phyloP scores from a whole-genome alignment of 495 filamentous ascomycete species.

The Aspergillus olivimuriae region DNA sequence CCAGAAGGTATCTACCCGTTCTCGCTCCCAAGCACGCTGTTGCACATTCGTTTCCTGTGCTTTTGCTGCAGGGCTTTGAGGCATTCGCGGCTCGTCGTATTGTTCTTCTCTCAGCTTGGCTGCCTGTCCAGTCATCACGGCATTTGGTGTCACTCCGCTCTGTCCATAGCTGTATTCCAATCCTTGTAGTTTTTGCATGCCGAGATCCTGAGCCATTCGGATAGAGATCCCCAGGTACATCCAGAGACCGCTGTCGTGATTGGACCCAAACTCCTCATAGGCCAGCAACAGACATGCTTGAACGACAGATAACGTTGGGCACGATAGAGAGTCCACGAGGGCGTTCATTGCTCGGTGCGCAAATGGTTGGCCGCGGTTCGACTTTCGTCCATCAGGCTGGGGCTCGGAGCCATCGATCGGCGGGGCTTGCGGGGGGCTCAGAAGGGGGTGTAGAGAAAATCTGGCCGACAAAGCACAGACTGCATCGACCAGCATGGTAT shows the following conservation, averaged over 20 bases:
- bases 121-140: constrained; percentile 41
- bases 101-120: constrained; percentile 38
- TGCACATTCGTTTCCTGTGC: constrained; percentile 20
- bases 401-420: constrained; percentile 43
- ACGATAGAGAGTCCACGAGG: constrained; percentile 69
- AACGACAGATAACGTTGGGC: constrained; percentile 70
- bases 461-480: constrained; percentile 74
- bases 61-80: constrained; percentile 15
- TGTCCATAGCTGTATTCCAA: constrained; percentile 60
- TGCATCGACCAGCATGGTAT: constrained; percentile 80
- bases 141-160: constrained; percentile 45
- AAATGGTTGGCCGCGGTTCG: constrained; percentile 58
- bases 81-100: constrained; percentile 31
- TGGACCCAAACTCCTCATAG: constrained; percentile 79
- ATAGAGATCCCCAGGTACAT: constrained; percentile 85
- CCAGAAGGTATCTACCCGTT: constrained; percentile 79
- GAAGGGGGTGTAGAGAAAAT: constrained; percentile 65
- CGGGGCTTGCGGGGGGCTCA: constrained; percentile 46
- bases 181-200: constrained; percentile 71
- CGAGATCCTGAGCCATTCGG: constrained; percentile 79
- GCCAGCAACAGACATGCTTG: constrained; percentile 76
- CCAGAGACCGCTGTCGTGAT: constrained; percentile 82
- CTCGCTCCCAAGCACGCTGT: constrained; percentile 55
- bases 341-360: constrained; percentile 69
- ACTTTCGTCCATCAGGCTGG: constrained; percentile 37